These are phyloP conservation scores for Aureobasidium lini DNA, from an alignment of 2,329 filamentous ascomycete species.

Conservation along the genomic window DNA sequence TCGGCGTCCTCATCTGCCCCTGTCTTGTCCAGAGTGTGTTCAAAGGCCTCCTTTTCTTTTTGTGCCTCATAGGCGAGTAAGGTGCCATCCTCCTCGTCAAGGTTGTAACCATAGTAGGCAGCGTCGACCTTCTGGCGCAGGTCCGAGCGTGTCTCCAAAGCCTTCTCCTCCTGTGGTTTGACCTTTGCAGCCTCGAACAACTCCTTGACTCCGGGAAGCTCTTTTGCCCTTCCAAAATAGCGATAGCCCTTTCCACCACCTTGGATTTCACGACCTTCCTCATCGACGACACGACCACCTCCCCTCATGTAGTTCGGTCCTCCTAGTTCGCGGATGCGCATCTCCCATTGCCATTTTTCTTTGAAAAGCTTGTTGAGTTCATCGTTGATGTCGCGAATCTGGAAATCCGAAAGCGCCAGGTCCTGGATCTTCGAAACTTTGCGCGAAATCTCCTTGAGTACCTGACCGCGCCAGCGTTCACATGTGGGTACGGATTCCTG, in stretches of 20 bases:
- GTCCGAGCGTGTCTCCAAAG: constrained; percentile 61
- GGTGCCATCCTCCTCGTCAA: constrained; percentile 81
- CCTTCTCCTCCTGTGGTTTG: constrained; percentile 45
- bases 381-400: constrained; percentile 96
- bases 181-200: constrained; percentile 73
- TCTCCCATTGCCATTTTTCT: constrained; percentile 99
- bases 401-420: constrained; percentile 81
- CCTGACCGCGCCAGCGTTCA: constrained; percentile 97
- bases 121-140: constrained; percentile 76
- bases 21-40: constrained; percentile 54
- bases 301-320: constrained; percentile 91
- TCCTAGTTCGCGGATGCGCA: constrained; percentile 90
- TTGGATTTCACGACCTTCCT: constrained; percentile 49
- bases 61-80: constrained; percentile 71
- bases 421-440: constrained; percentile 97
- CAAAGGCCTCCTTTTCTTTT: constrained; percentile 71
- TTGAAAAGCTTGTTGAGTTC: constrained; percentile 99
- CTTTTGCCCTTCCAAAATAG: constrained; percentile 85
- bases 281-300: constrained; percentile 46
- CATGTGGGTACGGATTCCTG: constrained; percentile 76
- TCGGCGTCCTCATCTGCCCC: constrained; percentile 36
- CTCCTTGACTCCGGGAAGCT: constrained; percentile 92
- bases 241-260: constrained; percentile 81
- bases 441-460: constrained; percentile 92
- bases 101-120: constrained; percentile 89